Conservation (phyloP, 1,139 yeast genomes). For the Pichiaceae sp. region DNA sequence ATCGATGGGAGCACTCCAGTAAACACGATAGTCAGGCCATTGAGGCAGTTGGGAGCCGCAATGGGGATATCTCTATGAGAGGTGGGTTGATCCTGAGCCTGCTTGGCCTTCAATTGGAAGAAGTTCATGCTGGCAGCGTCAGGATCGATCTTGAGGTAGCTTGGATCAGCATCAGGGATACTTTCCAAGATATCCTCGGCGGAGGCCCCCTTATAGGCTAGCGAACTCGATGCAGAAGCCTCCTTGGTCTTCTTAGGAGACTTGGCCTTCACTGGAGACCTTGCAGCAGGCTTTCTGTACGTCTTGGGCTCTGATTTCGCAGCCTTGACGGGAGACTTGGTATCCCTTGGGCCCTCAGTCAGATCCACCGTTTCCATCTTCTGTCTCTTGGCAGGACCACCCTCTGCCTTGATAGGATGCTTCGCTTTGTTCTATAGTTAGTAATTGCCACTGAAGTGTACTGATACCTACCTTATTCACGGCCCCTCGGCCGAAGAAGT, state of each 20-base stretch:
- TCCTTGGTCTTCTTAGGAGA: neutral
- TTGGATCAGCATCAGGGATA: conserved; percentile 56
- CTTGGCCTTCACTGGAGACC: neutral
- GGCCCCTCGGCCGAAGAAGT: conserved; percentile 5
- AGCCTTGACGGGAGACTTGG: conserved; percentile 1
- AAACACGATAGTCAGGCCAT: conserved; percentile 86
- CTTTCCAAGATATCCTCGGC: conserved; percentile 49
- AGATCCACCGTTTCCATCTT: neutral
- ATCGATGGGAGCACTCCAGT: conserved; percentile 82
- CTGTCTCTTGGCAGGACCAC: neutral
- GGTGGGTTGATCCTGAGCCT: conserved; percentile 23
- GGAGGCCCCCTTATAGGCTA: conserved; percentile 9
- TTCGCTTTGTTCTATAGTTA: neutral
- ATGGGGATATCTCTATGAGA: conserved; percentile 45
- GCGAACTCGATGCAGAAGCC: neutral
- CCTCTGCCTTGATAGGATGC: neutral
- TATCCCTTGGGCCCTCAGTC: too few species aligned
- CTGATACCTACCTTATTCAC: conserved; percentile 5
- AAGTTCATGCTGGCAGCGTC: conserved; percentile 46
- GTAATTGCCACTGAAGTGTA: neutral
- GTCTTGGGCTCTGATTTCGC: neutral
- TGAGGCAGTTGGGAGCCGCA: conserved; percentile 74
- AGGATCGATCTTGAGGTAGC: conserved; percentile 39
- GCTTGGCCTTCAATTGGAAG: conserved; percentile 37
- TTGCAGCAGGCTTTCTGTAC: neutral